These are phyloP conservation scores for Austropuccinia psidii DNA, from an alignment of 1,284 basidiomycete species.

Conservation along the genomic window DNA sequence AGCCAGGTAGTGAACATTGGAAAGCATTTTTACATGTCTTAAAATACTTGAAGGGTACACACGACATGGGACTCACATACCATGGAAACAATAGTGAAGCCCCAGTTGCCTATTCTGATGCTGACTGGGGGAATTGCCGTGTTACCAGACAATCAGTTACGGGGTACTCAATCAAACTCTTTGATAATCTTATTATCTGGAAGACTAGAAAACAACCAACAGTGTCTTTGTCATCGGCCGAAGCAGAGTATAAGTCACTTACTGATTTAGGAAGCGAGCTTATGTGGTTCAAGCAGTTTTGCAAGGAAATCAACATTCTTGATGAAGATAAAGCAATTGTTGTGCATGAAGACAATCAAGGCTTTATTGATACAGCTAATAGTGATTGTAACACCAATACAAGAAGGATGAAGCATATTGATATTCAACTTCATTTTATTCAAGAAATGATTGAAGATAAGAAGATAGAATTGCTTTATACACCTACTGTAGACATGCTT, in stretches of 20 bases:
- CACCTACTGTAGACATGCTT: no score
- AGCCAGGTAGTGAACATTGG: no score
- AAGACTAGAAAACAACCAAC: slow-evolving; percentile 48
- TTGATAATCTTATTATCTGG: slow-evolving; percentile 44
- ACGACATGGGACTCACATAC: no score
- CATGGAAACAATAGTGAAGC: no score
- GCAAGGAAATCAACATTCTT: slow-evolving; percentile 40
- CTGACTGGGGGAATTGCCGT: background rate
- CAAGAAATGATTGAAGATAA: slow-evolving; percentile 47
- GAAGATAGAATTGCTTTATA: no score
- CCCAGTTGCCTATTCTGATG: background rate
- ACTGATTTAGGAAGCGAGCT: slow-evolving; percentile 52
- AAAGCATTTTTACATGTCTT: no score
- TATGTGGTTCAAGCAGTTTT: slow-evolving; percentile 47
- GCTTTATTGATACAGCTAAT: slow-evolving; percentile 47
- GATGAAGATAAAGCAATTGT: slow-evolving; percentile 39
- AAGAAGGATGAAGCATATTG: slow-evolving; percentile 51
- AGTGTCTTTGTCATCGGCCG: slow-evolving; percentile 48
- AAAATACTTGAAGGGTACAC: no score
- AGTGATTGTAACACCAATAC: slow-evolving; percentile 46
- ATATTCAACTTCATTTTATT: slow-evolving; percentile 50
- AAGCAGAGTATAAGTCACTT: slow-evolving; percentile 51
- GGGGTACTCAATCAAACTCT: background rate
- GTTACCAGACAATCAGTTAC: background rate
- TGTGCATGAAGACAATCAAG: slow-evolving; percentile 50